phyloP scores from a whole-genome alignment of 768 basidiomycete species.

The Gymnopilus junonius region DNA sequence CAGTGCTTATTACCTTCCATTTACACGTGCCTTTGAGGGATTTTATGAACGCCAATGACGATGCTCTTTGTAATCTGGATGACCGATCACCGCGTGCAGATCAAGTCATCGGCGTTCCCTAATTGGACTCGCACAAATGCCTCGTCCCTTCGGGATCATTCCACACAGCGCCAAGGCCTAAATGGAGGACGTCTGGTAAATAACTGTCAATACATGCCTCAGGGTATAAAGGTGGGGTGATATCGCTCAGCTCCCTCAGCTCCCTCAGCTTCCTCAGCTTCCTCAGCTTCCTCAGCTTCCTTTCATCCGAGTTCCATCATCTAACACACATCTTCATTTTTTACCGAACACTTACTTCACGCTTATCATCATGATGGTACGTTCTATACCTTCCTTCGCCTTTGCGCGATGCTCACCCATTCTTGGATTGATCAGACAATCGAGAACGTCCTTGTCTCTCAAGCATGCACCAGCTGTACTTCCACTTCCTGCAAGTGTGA shows the following conservation, averaged over 20 bases:
- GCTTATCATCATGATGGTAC: constrained; percentile 7
- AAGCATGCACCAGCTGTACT: constrained; percentile 3
- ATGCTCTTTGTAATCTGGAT: background rate
- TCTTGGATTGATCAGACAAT: background rate
- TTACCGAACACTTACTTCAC: background rate
- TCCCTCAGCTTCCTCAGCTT: background rate
- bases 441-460: constrained; percentile 8
- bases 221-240: constrained; percentile 2
- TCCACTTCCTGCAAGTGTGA: constrained; percentile 13
- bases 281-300: background rate
- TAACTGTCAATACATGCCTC: background rate
- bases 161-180: background rate
- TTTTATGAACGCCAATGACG: constrained; percentile 4
- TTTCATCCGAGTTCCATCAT: background rate
- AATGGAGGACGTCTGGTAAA: background rate
- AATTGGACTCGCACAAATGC: constrained; percentile 19
- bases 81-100: background rate
- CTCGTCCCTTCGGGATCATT: constrained; percentile 4
- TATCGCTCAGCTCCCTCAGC: background rate
- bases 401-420: background rate
- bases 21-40: background rate
- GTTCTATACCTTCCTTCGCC: background rate
- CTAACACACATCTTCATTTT: background rate
- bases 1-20: background rate
- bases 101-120: background rate